These are phyloP conservation scores for Schwanniomyces vanrijiae DNA, from an alignment of 805 yeast species.

Conservation along the genomic window DNA sequence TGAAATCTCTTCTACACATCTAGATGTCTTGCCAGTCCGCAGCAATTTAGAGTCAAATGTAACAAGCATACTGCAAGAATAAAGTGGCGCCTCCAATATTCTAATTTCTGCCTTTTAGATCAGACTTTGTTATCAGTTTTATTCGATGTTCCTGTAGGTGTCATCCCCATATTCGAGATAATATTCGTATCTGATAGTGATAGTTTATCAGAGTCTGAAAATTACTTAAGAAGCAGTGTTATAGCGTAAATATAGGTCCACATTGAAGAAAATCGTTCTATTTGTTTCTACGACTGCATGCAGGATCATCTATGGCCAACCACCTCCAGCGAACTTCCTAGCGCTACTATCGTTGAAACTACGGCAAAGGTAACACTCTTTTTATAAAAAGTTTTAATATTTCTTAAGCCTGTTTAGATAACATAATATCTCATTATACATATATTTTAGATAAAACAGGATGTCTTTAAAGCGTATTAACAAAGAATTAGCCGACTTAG, in stretches of 20 bases:
- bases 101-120: background rate
- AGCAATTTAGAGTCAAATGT: conserved; percentile 18
- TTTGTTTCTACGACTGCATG: background rate
- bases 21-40: background rate
- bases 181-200: background rate
- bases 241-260: background rate
- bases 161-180: background rate
- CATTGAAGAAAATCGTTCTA: background rate
- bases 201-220: background rate
- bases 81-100: background rate
- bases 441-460: background rate
- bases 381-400: background rate
- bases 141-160: background rate
- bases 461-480: conserved; percentile 96
- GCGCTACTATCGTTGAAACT: background rate
- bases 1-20: background rate
- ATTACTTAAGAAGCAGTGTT: background rate
- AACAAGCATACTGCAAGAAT: conserved; percentile 13
- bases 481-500: conserved; percentile 92
- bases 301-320: background rate
- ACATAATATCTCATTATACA: conserved; percentile 1
- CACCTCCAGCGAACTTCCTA: background rate
- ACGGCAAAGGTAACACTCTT: background rate
- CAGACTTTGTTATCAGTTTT: background rate
- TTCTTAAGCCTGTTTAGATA: background rate